phyloP scores from a whole-genome alignment of 331 rosid species.

The Malus hybrid region DNA sequence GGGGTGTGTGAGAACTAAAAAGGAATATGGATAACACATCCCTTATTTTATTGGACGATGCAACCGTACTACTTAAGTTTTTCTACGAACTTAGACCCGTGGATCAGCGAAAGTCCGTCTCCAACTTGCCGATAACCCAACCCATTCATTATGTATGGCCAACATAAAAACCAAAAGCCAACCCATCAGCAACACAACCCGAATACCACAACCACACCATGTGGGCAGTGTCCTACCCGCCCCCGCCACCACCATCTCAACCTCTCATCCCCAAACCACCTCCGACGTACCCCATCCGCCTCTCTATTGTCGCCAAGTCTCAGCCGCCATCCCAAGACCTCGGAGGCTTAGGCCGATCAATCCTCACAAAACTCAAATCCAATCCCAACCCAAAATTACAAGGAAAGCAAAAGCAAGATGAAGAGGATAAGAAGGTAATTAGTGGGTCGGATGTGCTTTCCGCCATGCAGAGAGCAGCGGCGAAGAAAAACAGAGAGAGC shows the following conservation, averaged over 20 bases:
- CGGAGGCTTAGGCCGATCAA: slow-evolving; percentile 28
- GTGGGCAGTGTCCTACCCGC: slow-evolving; percentile 31
- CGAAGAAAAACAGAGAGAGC: slow-evolving; percentile 19
- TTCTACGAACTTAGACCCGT: neutral
- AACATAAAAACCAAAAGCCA: neutral
- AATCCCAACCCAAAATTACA: slow-evolving; percentile 8
- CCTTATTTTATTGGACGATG: too few species aligned
- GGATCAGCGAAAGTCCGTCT: neutral
- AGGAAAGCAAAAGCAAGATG: slow-evolving; percentile 8
- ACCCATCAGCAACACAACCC: neutral
- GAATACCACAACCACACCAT: slow-evolving; percentile 1
- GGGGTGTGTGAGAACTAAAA: too few species aligned
- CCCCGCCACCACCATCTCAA: slow-evolving; percentile 11
- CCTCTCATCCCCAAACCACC: slow-evolving; percentile 14
- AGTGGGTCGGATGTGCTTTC: slow-evolving; percentile 67
- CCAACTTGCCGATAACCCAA: neutral
- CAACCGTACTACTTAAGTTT: too few species aligned
- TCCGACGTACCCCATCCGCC: slow-evolving; percentile 6
- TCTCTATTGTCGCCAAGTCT: slow-evolving; percentile 7
- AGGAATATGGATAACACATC: too few species aligned
- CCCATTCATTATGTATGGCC: neutral
- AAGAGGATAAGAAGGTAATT: slow-evolving; percentile 22
- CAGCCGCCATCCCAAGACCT: slow-evolving; percentile 3
- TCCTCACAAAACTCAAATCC: slow-evolving; percentile 16
- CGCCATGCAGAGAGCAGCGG: slow-evolving; percentile 62